Conservation (phyloP, 345 rosid species). For the Linum tenue region DNA sequence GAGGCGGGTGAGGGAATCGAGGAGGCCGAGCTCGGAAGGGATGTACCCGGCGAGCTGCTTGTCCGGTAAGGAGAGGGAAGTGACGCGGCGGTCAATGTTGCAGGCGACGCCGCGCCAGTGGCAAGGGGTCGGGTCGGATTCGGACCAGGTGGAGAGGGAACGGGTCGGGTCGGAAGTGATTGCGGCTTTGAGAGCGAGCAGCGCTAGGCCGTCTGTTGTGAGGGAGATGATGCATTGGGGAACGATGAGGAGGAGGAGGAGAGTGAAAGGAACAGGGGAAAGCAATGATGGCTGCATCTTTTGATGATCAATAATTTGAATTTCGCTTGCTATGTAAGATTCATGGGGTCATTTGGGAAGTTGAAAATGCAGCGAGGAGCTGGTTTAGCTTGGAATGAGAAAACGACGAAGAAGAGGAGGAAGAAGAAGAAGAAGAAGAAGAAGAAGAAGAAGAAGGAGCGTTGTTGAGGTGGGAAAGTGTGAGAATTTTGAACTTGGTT, state of each 20-base stretch:
- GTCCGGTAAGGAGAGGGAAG: slow-evolving; percentile 47
- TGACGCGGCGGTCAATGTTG: slow-evolving; percentile 42
- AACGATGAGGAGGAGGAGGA: slow-evolving; percentile 4
- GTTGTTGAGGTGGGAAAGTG: not conserved
- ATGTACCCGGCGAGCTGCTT: slow-evolving; percentile 57
- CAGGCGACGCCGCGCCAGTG: slow-evolving; percentile 74
- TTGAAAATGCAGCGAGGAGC: slow-evolving; percentile 51
- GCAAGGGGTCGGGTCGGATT: slow-evolving; percentile 67
- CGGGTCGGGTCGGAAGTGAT: slow-evolving; percentile 53
- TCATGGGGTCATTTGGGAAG: slow-evolving; percentile 4
- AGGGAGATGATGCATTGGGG: slow-evolving; percentile 30
- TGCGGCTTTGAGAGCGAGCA: slow-evolving; percentile 82
- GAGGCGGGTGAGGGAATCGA: slow-evolving; percentile 53
- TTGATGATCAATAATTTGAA: slow-evolving; percentile 6
- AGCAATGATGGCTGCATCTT: not conserved
- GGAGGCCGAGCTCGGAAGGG: slow-evolving; percentile 80
- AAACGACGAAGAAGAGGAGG: not conserved
- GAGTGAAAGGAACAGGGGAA: slow-evolving; percentile 8
- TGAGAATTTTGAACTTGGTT: slow-evolving; percentile 10
- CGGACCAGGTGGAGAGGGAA: slow-evolving; percentile 53
- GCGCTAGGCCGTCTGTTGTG: slow-evolving; percentile 73
- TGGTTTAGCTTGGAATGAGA: slow-evolving; percentile 22
- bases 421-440: slow-evolving; percentile 15
- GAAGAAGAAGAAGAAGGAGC: slow-evolving; percentile 3
- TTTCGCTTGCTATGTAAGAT: not conserved